Conservation (phyloP, 257 asterid genomes). For the Echites panduratus region DNA sequence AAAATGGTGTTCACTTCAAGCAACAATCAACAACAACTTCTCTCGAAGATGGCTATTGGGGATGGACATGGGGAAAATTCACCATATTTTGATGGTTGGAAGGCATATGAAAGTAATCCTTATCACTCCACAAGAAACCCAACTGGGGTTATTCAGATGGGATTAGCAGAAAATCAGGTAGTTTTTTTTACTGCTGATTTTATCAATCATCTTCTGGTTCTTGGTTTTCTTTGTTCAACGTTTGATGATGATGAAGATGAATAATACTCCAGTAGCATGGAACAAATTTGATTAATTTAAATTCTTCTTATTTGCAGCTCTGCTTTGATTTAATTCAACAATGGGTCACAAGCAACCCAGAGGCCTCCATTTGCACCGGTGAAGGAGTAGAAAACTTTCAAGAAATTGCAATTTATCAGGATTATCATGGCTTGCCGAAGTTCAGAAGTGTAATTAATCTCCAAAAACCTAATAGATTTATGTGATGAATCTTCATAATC, state of each 20-base stretch:
- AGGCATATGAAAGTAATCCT: constrained; percentile 38
- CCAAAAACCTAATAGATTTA: too few species aligned
- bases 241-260: too few species aligned
- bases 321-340: constrained; percentile 25
- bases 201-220: neutral
- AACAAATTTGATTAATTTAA: neutral
- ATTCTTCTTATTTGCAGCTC: constrained; percentile 15
- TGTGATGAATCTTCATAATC: too few species aligned
- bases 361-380: constrained; percentile 27
- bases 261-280: neutral
- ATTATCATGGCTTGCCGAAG: constrained; percentile 57
- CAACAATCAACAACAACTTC: constrained; percentile 14
- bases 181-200: neutral
- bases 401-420: constrained; percentile 29
- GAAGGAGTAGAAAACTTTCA: constrained; percentile 24
- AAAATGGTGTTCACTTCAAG: constrained; percentile 18
- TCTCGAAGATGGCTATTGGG: constrained; percentile 32
- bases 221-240: neutral
- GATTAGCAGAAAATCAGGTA: constrained; percentile 36
- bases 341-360: constrained; percentile 26
- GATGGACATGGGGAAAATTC: constrained; percentile 42
- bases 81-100: constrained; percentile 42
- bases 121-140: constrained; percentile 20
- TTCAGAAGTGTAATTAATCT: constrained; percentile 56
- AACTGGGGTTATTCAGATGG: constrained; percentile 30